Percentiles rank a stretch among this genome's conserved stretches.
Conservation (phyloP, 2,329 filamentous ascomycete species). For the Rhytidhysteron rufulum region DNA sequence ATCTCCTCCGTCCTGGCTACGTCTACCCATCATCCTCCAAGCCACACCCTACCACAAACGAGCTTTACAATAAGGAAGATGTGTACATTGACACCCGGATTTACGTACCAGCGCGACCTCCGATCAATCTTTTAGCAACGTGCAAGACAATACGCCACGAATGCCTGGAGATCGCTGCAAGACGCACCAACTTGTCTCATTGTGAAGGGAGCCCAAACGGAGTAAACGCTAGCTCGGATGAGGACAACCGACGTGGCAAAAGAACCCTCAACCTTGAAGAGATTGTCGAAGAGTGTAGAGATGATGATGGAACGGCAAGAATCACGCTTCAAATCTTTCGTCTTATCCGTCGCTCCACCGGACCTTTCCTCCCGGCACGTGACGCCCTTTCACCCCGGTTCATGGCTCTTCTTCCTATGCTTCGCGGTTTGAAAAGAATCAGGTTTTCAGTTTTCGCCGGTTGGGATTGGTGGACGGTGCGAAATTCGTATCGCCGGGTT, state of each 20-base stretch:
- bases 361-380: conserved; percentile 18
- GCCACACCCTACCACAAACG: conserved; percentile 4
- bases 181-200: conserved; percentile 8
- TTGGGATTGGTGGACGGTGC: conserved; percentile 21
- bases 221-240: conserved; percentile 7
- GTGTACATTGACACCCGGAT: conserved; percentile 25
- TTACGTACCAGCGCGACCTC: conserved; percentile 17
- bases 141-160: conserved; percentile 26
- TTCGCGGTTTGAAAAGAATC: conserved; percentile 15
- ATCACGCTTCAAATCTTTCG: conserved; percentile 23
- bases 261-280: too few relatives aligned
- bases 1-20: conserved; percentile 16
- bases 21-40: conserved; percentile 20
- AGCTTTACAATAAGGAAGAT: conserved; percentile 2
- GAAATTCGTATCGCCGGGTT: background rate
- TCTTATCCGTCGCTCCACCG: conserved; percentile 12
- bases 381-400: conserved; percentile 23
- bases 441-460: conserved; percentile 22
- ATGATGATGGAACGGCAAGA: conserved; percentile 16
- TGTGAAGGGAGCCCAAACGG: background rate
- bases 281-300: conserved; percentile 17
- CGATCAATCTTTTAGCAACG: conserved; percentile 17
- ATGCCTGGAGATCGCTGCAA: conserved; percentile 15
- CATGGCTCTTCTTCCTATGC: conserved; percentile 17
- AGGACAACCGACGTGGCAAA: too few relatives aligned